These are phyloP conservation scores for Botrytis tulipae DNA, from an alignment of 2,329 filamentous ascomycete species.

Conservation along the genomic window DNA sequence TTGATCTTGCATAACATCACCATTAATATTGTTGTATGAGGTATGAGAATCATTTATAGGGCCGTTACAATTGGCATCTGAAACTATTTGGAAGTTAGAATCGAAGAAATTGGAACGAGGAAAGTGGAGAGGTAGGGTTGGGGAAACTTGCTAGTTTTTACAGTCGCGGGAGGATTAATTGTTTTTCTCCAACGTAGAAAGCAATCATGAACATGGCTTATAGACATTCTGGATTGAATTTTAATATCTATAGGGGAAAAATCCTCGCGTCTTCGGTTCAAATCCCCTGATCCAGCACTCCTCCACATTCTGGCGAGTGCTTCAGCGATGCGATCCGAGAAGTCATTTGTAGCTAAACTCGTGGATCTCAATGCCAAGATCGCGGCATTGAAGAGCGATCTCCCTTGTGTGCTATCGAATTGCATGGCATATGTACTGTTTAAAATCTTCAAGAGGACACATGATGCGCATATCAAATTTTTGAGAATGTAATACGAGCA, in stretches of 20 bases:
- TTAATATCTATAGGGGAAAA: constrained; percentile 55
- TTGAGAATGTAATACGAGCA: constrained; percentile 63
- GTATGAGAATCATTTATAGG: not conserved
- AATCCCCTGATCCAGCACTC: constrained; percentile 24
- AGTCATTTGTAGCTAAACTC: constrained; percentile 61
- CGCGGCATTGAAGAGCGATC: constrained; percentile 56
- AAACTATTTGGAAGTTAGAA: not conserved
- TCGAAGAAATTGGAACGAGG: not conserved
- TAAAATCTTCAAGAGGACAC: constrained; percentile 62
- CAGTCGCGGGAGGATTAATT: constrained; percentile 5
- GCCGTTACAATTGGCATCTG: not conserved
- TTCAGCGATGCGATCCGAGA: constrained; percentile 62
- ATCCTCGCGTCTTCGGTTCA: constrained; percentile 19
- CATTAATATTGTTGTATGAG: not conserved
- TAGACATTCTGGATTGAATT: constrained; percentile 64
- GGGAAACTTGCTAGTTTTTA: not conserved
- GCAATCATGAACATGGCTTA: constrained; percentile 65
- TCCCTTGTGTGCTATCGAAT: constrained; percentile 54
- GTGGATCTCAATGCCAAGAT: constrained; percentile 59
- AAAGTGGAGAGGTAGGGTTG: no score
- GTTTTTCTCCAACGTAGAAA: constrained; percentile 64
- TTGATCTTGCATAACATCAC: constrained; percentile 4
- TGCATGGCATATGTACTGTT: constrained; percentile 62
- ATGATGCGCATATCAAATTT: constrained; percentile 64
- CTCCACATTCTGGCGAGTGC: constrained; percentile 64